These are phyloP conservation scores for Candida krabiensis DNA, from an alignment of 805 yeast genomes.

Conservation along the genomic window DNA sequence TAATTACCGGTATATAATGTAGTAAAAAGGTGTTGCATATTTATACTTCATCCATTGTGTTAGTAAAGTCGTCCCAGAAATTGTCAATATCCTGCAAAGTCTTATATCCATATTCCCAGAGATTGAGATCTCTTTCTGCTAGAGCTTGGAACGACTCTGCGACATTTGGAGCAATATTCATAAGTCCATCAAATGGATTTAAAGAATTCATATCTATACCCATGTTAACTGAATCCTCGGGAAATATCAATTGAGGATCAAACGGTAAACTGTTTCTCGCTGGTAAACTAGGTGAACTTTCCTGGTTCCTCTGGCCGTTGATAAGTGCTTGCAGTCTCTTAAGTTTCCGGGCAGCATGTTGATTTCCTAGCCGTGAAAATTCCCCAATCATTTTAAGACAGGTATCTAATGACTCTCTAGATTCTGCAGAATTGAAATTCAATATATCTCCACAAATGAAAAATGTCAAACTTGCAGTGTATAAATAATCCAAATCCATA, in stretches of 20 bases:
- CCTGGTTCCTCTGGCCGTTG: constrained; percentile 13
- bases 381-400: constrained; percentile 20
- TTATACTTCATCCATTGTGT: constrained; percentile 1
- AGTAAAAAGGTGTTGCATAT: no score
- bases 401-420: constrained; percentile 15
- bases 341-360: constrained; percentile 19
- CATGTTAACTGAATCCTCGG: no score
- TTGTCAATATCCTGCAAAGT: constrained; percentile 22
- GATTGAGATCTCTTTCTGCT: constrained; percentile 19
- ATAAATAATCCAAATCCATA: constrained; percentile 31
- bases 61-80: constrained; percentile 27
- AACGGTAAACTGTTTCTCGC: not conserved
- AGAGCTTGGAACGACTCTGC: constrained; percentile 22
- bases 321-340: constrained; percentile 18
- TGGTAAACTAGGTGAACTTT: not conserved
- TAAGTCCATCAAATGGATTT: constrained; percentile 8
- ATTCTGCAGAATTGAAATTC: constrained; percentile 15
- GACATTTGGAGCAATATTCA: constrained; percentile 16
- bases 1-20: not conserved
- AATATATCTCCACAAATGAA: constrained; percentile 30
- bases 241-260: not conserved
- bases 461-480: constrained; percentile 27
- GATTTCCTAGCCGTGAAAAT: constrained; percentile 23
- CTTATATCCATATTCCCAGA: constrained; percentile 25
- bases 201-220: no score